Conservation (phyloP, 2,329 filamentous ascomycete genomes). For the Parasarocladium wereldwijsianum region DNA sequence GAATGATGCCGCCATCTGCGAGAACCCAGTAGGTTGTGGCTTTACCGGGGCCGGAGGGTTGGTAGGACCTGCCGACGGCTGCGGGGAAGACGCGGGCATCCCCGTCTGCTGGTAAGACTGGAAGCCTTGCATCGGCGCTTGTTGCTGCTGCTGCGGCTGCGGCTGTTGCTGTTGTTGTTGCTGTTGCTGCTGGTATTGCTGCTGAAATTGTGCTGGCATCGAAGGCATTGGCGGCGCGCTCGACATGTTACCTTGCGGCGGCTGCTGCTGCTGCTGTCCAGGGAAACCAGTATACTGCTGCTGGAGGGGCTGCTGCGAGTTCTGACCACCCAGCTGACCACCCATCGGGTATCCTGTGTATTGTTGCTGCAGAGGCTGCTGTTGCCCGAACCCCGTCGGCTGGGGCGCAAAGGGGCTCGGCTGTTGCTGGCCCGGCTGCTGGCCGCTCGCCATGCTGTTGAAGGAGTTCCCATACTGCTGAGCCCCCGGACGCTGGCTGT, state of each 20-base stretch:
- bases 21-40: conserved; percentile 51
- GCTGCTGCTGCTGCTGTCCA: conserved; percentile 23
- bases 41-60: conserved; percentile 45
- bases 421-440: conserved; percentile 35
- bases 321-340: conserved; percentile 29
- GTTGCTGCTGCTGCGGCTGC: conserved; percentile 25
- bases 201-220: conserved; percentile 45
- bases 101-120: conserved; percentile 27
- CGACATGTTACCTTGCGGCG: conserved; percentile 47
- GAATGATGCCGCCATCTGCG: conserved; percentile 53
- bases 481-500: conserved; percentile 56
- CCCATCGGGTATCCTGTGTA: conserved; percentile 47
- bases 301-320: conserved; percentile 45
- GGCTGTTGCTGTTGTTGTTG: conserved; percentile 24
- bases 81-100: conserved; percentile 34
- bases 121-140: conserved; percentile 20
- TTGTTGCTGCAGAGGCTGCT: conserved; percentile 37
- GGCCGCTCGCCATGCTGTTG: conserved; percentile 22
- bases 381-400: conserved; percentile 43
- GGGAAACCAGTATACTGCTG: conserved; percentile 56
- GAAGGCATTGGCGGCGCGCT: conserved; percentile 44
- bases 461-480: conserved; percentile 43
- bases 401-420: conserved; percentile 41
- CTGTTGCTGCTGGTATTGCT: conserved; percentile 41
- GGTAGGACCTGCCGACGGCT: conserved; percentile 26